These are phyloP conservation scores for Solanum chiquidenum DNA, from an alignment of 257 asterid genomes.

Conservation along the genomic window DNA sequence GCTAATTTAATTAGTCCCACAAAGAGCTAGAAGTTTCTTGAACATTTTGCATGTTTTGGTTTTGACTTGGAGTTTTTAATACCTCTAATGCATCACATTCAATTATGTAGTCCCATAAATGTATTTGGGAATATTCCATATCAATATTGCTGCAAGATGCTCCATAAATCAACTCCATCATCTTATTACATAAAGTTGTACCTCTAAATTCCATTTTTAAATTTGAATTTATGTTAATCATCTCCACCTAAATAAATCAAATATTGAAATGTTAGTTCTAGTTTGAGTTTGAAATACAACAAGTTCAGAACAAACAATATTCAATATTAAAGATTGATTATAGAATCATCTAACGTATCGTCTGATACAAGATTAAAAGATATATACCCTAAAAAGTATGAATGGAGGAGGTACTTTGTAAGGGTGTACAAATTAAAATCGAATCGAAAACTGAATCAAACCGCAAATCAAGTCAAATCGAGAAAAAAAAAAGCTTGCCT, in stretches of 20 bases:
- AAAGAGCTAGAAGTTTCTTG: background rate
- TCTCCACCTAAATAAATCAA: background rate
- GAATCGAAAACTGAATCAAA: too few relatives aligned
- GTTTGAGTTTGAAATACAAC: background rate
- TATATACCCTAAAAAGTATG: background rate
- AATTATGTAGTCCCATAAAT: slow-evolving; percentile 26
- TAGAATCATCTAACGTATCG: background rate
- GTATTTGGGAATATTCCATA: slow-evolving; percentile 13
- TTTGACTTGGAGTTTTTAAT: background rate
- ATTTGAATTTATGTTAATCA: slow-evolving; percentile 10
- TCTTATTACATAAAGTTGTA: slow-evolving; percentile 11
- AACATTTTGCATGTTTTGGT: background rate
- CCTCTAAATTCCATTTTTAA: slow-evolving; percentile 8
- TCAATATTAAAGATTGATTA: background rate
- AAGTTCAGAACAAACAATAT: background rate
- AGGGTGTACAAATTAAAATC: too few relatives aligned
- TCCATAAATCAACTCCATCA: slow-evolving; percentile 18
- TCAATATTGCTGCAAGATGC: slow-evolving; percentile 3
- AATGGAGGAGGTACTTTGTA: background rate
- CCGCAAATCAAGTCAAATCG: fast-evolving
- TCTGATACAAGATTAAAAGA: background rate
- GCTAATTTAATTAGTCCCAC: background rate
- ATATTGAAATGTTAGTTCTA: background rate
- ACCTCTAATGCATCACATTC: slow-evolving; percentile 5
- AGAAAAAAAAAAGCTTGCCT: too few relatives aligned